Evolutionary conservation across 306 rosid species (phyloP), one percentile per base, ranked within the genome.

Genomic region (Pachyrhizus erosus): DNA sequence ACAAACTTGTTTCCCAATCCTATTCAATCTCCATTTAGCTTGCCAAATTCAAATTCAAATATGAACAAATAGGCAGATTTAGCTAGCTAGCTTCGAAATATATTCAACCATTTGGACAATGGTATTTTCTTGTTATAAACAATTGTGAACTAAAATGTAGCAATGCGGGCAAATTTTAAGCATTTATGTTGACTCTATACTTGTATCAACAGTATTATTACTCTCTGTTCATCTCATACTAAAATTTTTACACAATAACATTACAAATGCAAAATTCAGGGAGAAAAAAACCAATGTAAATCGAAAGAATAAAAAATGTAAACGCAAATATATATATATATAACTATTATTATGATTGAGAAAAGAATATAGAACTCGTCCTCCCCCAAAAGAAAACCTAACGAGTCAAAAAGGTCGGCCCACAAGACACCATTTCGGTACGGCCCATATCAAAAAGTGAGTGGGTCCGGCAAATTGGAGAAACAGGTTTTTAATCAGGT

Each of bases 361-460:
- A 37, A 73, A 64, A 64, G 70, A 18, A 4, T 11, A 6, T 13
- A 34, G 48, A 14, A 13, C 0, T 2, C 5, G 1, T 7, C 17
- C 14, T 80, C 70, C 23, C 73, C 67, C 34, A 64, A 20, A 60
- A 54, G 23, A 9, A 62, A 40, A 39, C 26, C 45, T 0, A 10
- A 3, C 2, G 10, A 75, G 85, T 83, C 80, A 79, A 83, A 49
- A 79, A 24, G 52, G 62, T 43, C 62, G 62, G 87, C 77, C 83
- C 80, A 75, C 14, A 5, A 20, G 27, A 33, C 8, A 64, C 13
- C 13, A 64, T 33, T 42, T 45, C 0, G 12, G 33, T 2, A 5
- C 37, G 77, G 71, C 34, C 74, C 74, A 46, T 15, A 12, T 33
- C 5, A 29, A 33, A 54, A 82, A 82, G 85, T 42, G 15, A 40